phyloP scores from a whole-genome alignment of 2,329 filamentous ascomycete species.

The Colletotrichum sp. region DNA sequence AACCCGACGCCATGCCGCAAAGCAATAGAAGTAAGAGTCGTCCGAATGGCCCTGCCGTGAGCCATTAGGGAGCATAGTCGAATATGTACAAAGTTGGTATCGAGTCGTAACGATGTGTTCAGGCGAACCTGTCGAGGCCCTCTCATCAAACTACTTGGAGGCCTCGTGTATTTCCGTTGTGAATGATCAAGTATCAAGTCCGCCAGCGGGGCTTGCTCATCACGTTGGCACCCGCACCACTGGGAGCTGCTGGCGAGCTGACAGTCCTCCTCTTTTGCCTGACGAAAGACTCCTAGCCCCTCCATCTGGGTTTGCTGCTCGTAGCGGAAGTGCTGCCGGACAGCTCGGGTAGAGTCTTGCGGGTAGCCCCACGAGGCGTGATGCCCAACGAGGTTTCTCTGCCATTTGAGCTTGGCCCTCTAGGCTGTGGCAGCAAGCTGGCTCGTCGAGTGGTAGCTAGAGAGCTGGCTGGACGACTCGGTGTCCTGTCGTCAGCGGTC shows the following conservation, averaged over 20 bases:
- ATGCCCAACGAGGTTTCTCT: slow-evolving; percentile 52
- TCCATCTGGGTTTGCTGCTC: slow-evolving; percentile 56
- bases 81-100: slow-evolving; percentile 12
- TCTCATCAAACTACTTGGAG: neutral
- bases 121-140: neutral
- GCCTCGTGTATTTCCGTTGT: neutral
- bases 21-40: slow-evolving; percentile 1
- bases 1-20: slow-evolving; percentile 17
- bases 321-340: slow-evolving; percentile 29
- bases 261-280: neutral
- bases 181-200: neutral
- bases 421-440: slow-evolving; percentile 60
- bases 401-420: slow-evolving; percentile 41
- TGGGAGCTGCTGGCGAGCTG: neutral
- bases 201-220: slow-evolving; percentile 19
- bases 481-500: slow-evolving; percentile 30
- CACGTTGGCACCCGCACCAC: neutral
- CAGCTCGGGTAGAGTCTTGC: slow-evolving; percentile 35
- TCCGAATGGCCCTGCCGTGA: slow-evolving; percentile 13
- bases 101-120: neutral
- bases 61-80: slow-evolving; percentile 4
- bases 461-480: slow-evolving; percentile 61
- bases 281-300: slow-evolving; percentile 32
- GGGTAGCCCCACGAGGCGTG: slow-evolving; percentile 50
- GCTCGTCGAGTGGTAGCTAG: slow-evolving; percentile 55